phyloP scores from a whole-genome alignment of 2,329 filamentous ascomycete species.

The Neonectria magnoliae region DNA sequence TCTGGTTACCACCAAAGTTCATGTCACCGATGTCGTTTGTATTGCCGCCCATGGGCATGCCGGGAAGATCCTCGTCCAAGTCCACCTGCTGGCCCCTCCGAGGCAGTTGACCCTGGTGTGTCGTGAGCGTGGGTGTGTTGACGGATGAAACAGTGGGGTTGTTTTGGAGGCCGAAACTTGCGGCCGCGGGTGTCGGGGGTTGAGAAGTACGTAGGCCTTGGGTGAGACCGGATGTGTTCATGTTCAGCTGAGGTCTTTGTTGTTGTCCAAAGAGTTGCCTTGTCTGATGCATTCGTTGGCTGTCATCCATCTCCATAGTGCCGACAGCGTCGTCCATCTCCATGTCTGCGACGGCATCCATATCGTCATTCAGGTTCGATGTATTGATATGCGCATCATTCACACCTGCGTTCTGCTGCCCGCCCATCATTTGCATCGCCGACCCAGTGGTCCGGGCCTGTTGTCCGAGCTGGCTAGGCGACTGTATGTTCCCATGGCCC shows the following conservation, averaged over 20 bases:
- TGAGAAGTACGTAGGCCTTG: constrained; percentile 87
- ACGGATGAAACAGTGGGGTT: constrained; percentile 98
- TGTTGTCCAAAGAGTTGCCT: constrained; percentile 75
- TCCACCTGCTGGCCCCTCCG: constrained; percentile 68
- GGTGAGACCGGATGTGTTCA: constrained; percentile 79
- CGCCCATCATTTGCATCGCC: constrained; percentile 55
- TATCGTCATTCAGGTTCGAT: constrained; percentile 63
- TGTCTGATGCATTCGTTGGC: constrained; percentile 73
- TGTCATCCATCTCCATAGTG: constrained; percentile 71
- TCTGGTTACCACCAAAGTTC: constrained; percentile 59
- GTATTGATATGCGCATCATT: constrained; percentile 53
- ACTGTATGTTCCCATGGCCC: constrained; percentile 44
- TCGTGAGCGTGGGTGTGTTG: constrained; percentile 90
- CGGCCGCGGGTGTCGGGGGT: constrained; percentile 83
- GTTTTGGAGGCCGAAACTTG: constrained; percentile 83
- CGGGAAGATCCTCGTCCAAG: constrained; percentile 78
- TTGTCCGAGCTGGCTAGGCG: constrained; percentile 47
- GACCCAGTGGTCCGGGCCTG: constrained; percentile 44
- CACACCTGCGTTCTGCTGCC: constrained; percentile 40
- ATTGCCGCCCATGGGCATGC: constrained; percentile 70
- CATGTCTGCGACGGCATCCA: constrained; percentile 93
- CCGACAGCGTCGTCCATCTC: constrained; percentile 90
- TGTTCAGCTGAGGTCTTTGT: constrained; percentile 76
- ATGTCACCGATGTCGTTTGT: constrained; percentile 61
- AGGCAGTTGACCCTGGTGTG: constrained; percentile 77